Conservation (phyloP, 352 stramenopile species). For the Phytopythium kandeliae region DNA sequence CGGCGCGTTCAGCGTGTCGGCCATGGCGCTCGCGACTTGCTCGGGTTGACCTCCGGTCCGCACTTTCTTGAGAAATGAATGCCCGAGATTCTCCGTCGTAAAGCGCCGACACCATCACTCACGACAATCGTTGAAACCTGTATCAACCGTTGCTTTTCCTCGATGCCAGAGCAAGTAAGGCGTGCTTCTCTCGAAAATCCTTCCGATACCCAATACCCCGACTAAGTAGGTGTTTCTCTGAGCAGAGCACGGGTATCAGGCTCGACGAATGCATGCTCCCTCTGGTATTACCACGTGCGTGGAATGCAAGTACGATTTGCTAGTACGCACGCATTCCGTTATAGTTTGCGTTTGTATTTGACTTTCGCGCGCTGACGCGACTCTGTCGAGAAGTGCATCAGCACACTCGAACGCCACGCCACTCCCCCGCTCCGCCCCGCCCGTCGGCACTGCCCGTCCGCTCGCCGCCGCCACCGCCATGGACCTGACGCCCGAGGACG, state of each 20-base stretch:
- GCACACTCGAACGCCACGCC: no score
- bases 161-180: no score
- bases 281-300: no score
- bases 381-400: not conserved
- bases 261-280: no score
- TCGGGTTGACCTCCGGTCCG: not conserved
- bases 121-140: no score
- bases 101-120: not conserved
- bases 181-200: no score
- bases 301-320: not conserved
- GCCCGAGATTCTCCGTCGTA: not conserved
- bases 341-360: no score
- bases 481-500: constrained; percentile 81
- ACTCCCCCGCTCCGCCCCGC: not conserved
- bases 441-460: not conserved
- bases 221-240: no score
- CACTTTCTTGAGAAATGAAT: not conserved
- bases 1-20: constrained; percentile 6
- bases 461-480: constrained; percentile 20
- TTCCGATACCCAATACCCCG: no score
- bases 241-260: no score
- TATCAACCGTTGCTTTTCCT: no score
- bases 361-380: not conserved
- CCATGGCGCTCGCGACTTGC: not conserved
- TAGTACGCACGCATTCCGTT: no score